Evolutionary conservation across 805 yeast genomes (phyloP), one percentile per base, ranked within the genome.

Genomic region (Kodamaea kaohsiungensis): DNA sequence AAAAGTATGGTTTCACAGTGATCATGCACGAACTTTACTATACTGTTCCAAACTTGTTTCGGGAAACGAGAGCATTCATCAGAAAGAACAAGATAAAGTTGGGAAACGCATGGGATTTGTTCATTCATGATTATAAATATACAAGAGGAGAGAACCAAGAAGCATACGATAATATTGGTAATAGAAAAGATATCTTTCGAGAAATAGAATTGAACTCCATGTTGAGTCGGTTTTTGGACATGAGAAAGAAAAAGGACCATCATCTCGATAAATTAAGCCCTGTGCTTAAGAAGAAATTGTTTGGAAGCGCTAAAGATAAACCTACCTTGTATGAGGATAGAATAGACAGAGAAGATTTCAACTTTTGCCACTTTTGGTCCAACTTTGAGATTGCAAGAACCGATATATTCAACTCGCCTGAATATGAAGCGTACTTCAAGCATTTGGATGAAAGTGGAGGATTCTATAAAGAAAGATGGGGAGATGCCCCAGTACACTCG

Each of bases 381-480:
- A 91, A 90, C 68, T 91, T 90, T 61, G 97, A 91, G 65, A 87
- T 90, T 54, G 93, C 86, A 12, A 85, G 88, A 61, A 80, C 91
- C 86, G 93, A 91, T 59, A 90, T 91, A 60, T 87, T 77, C 70
- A 72, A 96, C 51, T 71, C 80, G 17, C 85, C 87, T 52, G 82
- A 90, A 0, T 91, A 90, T 63, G 72, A 76, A 25, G 70, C 71
- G 7, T 90, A 88, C 83, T 82, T 86, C 61, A 71, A 86, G 25
- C 72, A 75, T 61, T 70, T 91, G 38, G 96, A 90, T 53, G 56
- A 75, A 2, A 69, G 84, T 1, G 95, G 96, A 16, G 93, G 93
- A 2, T 90, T 90, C 63, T 91, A 89, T 67, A 91, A 91, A 62
- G 97, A 91, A 67, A 72, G 96, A 54, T 90, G 96, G 96, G 96